phyloP scores from a whole-genome alignment of 441 rosid genomes.

The Aleurites moluccanus region DNA sequence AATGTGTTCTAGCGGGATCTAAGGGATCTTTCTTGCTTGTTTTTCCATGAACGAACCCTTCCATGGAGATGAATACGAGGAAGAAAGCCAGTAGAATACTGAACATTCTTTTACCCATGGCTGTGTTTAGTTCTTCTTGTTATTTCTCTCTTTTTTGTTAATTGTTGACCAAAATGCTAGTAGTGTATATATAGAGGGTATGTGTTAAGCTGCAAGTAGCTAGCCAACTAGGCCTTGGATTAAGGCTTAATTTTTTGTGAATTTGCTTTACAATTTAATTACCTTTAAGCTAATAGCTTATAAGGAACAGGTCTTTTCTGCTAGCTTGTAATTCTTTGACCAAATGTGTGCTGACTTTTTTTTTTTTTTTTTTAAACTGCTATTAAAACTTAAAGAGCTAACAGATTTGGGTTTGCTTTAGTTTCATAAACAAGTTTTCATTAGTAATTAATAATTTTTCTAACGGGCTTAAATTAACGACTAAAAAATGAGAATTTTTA shows the following conservation, averaged over 20 bases:
- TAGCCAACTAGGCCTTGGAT: conserved; percentile 25
- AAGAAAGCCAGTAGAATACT: conserved; percentile 23
- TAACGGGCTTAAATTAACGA: no score
- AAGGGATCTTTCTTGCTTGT: conserved; percentile 17
- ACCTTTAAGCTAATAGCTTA: conserved; percentile 11
- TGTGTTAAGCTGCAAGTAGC: not conserved
- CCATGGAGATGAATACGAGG: conserved; percentile 21
- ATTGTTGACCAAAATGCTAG: not conserved
- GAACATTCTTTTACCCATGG: conserved; percentile 24
- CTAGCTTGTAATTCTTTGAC: conserved; percentile 10
- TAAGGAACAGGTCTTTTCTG: conserved; percentile 20
- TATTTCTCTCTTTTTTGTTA: not conserved
- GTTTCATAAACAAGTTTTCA: conserved; percentile 17
- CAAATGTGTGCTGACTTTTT: not conserved
- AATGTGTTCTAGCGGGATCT: conserved; percentile 42
- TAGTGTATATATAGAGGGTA: not conserved
- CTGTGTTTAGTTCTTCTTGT: not conserved
- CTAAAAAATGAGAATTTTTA: no score
- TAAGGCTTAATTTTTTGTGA: conserved; percentile 31
- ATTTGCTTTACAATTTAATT: conserved; percentile 12
- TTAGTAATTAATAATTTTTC: not conserved
- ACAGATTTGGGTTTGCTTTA: conserved; percentile 14
- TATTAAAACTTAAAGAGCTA: not conserved
- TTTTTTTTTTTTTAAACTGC: not conserved
- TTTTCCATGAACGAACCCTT: conserved; percentile 18